phyloP scores from a whole-genome alignment of 2,329 filamentous ascomycete species.

The Ploettnerulaceae sp. region DNA sequence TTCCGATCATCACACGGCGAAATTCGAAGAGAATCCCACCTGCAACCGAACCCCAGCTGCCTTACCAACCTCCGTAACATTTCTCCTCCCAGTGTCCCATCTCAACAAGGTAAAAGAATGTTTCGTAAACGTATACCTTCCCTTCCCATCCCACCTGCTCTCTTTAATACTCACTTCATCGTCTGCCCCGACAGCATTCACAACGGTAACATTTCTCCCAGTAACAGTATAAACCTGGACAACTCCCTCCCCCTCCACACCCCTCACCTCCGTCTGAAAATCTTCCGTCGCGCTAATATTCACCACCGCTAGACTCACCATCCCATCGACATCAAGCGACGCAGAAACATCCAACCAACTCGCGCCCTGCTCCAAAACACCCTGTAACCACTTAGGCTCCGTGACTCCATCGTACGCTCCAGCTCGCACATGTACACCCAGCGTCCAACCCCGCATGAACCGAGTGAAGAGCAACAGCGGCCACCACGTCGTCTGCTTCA shows the following conservation, averaged over 20 bases:
- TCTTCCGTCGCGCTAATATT: conserved; percentile 61
- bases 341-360: conserved; percentile 68
- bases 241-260: conserved; percentile 45
- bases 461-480: conserved; percentile 56
- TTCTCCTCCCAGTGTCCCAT: conserved; percentile 38
- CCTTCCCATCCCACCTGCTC: conserved; percentile 58
- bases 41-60: conserved; percentile 25
- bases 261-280: conserved; percentile 56
- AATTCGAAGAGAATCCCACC: conserved; percentile 27
- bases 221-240: conserved; percentile 61
- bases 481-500: conserved; percentile 63
- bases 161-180: conserved; percentile 58
- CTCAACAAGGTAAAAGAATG: conserved; percentile 65
- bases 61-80: conserved; percentile 26
- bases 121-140: conserved; percentile 60
- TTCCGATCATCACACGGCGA: no score
- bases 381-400: conserved; percentile 58
- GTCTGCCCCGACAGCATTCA: conserved; percentile 58
- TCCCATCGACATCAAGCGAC: conserved; percentile 51
- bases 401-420: conserved; percentile 64
- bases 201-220: conserved; percentile 50
- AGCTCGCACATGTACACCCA: conserved; percentile 60
- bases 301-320: conserved; percentile 63
- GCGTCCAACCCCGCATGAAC: conserved; percentile 68
- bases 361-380: conserved; percentile 56